Evolutionary conservation across 1,284 basidiomycete species (phyloP).

Genomic region (Austroboletus novae-zelandiae): DNA sequence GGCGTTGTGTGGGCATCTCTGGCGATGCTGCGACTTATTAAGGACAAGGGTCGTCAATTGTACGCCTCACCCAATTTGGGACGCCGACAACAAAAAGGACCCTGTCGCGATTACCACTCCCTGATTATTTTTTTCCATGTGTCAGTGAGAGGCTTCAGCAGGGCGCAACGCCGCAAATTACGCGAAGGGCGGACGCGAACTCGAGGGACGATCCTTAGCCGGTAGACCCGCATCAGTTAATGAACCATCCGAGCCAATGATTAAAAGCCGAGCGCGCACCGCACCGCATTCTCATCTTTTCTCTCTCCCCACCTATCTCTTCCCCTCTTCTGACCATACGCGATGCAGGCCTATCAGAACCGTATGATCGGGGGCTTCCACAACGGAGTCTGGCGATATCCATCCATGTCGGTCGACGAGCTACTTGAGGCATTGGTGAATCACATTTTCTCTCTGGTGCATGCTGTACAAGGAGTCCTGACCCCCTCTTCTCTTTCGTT

Average conservation of each 20-base stretch:
- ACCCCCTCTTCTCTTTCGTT: neutral
- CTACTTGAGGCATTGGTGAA: conserved; percentile 11
- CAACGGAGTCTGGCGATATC: conserved; percentile 1
- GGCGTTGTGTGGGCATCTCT: too few species aligned
- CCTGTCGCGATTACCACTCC: neutral
- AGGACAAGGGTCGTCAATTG: neutral
- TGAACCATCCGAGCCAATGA: too few species aligned
- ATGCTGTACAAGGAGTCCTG: neutral
- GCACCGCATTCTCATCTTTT: too few species aligned
- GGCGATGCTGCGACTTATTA: too few species aligned
- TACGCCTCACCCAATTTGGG: neutral
- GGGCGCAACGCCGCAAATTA: neutral
- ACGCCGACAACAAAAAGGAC: neutral
- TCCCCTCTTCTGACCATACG: neutral
- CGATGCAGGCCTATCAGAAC: conserved; percentile 12
- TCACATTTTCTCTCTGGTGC: neutral
- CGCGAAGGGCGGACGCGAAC: neutral
- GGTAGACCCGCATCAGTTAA: too few species aligned
- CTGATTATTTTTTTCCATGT: neutral
- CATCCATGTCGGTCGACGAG: conserved; percentile 12
- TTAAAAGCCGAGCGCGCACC: too few species aligned
- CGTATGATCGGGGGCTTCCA: neutral
- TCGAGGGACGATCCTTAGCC: neutral
- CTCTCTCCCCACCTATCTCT: neutral
- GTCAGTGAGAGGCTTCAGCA: neutral